Percentiles rank a stretch among this genome's conserved stretches.
Evolutionary conservation across 257 asterid species (phyloP).

Genomic region (Thymus quinquecostatus): DNA sequence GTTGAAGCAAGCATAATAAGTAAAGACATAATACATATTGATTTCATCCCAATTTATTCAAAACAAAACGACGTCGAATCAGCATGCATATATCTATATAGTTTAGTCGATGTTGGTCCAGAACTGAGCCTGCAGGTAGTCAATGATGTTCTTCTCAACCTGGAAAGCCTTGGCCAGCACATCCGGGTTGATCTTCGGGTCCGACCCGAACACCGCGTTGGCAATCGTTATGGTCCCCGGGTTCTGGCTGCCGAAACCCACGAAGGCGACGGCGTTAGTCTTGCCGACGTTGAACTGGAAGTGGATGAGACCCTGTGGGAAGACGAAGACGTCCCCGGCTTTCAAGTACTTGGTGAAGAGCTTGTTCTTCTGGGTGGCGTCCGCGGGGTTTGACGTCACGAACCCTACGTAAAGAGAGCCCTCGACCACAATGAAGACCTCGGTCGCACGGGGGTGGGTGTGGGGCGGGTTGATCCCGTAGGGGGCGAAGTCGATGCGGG

Average conservation of each 20-base stretch:
- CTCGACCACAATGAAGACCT: constrained; percentile 23
- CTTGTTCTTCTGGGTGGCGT: neutral
- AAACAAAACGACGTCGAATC: too few relatives aligned
- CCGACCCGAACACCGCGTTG: constrained; percentile 23
- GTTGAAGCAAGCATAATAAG: too few relatives aligned
- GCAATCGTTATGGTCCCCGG: constrained; percentile 17
- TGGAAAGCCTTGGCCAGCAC: constrained; percentile 16
- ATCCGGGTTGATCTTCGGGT: constrained; percentile 20
- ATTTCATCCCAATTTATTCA: too few relatives aligned
- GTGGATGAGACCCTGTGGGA: constrained; percentile 35
- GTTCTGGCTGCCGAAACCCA: constrained; percentile 18
- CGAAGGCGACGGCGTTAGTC: constrained; percentile 28
- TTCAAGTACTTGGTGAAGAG: constrained; percentile 7
- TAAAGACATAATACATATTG: too few relatives aligned
- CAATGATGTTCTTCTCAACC: constrained; percentile 14
- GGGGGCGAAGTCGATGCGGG: constrained; percentile 33
- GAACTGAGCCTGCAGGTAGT: constrained; percentile 2
- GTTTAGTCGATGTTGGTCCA: neutral
- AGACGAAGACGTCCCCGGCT: constrained; percentile 18
- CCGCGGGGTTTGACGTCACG: neutral
- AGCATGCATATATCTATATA: too few relatives aligned
- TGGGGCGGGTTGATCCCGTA: constrained; percentile 43
- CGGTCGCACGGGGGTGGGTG: constrained; percentile 39
- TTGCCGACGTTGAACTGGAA: constrained; percentile 29
- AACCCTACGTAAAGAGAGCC: constrained; percentile 39